A percentile compares a stretch with the other conserved stretches of the same genome.
Conservation (phyloP, 1,139 yeast species). For the Blastobotrys persicus region DNA sequence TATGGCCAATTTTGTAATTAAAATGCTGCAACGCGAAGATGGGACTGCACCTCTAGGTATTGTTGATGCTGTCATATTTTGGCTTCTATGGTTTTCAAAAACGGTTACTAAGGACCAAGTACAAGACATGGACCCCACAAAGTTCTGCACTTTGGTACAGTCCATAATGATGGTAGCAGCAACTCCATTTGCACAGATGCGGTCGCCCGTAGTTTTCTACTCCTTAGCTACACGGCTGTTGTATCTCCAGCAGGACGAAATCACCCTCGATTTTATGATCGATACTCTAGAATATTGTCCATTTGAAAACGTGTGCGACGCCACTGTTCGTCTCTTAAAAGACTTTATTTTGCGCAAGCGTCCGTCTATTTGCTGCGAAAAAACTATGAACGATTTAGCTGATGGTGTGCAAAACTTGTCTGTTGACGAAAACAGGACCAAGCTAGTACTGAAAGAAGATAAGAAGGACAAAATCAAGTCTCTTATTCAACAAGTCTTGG, state of each 20-base stretch:
- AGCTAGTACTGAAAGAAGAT: constrained; percentile 34
- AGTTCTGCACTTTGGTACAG: constrained; percentile 28
- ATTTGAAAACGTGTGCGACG: constrained; percentile 55
- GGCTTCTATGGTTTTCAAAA: constrained; percentile 42
- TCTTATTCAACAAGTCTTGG: background rate
- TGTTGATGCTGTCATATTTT: constrained; percentile 43
- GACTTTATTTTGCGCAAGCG: constrained; percentile 42
- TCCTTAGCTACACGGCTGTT: constrained; percentile 40
- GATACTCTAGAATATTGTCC: constrained; percentile 74
- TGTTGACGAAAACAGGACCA: background rate
- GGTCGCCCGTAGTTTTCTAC: constrained; percentile 37
- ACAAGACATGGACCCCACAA: constrained; percentile 14
- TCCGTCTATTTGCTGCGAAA: background rate
- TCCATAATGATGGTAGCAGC: constrained; percentile 5
- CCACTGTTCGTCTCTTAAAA: constrained; percentile 64
- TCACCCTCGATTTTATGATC: constrained; percentile 57
- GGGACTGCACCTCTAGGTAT: constrained; percentile 40
- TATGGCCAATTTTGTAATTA: constrained; percentile 26
- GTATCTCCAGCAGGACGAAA: constrained; percentile 53
- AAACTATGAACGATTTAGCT: background rate
- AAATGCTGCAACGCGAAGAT: constrained; percentile 25
- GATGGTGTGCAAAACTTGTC: background rate
- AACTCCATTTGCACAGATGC: constrained; percentile 45
- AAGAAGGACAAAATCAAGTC: constrained; percentile 10
- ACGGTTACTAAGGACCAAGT: background rate